Evolutionary conservation across 1,284 basidiomycete genomes (phyloP).

Genomic region (Microbotryum silenes-acaulis): DNA sequence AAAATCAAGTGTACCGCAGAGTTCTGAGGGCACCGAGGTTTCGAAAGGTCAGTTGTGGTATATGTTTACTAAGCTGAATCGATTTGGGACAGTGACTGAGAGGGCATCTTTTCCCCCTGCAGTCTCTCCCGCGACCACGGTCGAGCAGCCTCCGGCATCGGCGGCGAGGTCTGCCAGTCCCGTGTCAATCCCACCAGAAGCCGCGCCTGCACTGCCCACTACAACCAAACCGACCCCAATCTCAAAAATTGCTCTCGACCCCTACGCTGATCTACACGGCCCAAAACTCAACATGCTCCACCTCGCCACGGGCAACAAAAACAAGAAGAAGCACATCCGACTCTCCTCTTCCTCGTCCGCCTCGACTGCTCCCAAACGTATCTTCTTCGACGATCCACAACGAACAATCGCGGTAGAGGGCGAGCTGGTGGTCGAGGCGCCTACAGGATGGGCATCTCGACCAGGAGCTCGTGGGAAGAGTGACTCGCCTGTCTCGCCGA

Average conservation of each 20-base stretch:
- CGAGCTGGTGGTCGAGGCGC: no score
- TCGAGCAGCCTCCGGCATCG: not conserved
- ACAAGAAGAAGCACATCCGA: slow-evolving; percentile 4
- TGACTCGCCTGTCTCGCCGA: no score
- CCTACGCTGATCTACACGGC: not conserved
- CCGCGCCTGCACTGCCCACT: not conserved
- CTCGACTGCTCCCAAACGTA: no score
- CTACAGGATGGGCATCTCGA: no score
- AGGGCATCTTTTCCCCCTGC: not conserved
- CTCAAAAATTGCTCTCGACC: not conserved
- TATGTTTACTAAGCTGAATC: no score
- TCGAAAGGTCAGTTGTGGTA: not conserved
- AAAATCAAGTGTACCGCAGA: not conserved
- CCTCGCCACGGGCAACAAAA: slow-evolving; percentile 7
- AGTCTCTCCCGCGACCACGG: not conserved
- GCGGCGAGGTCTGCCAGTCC: not conserved
- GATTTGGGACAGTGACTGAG: not conserved
- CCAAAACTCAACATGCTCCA: slow-evolving; percentile 2
- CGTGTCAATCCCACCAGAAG: not conserved
- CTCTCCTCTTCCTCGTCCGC: no score
- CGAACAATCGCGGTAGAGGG: no score
- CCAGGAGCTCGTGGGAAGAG: no score
- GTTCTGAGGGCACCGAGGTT: not conserved
- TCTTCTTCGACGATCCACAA: no score
- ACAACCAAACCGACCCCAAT: not conserved